Base-by-base conservation (phyloP, 305 asterid species). In the Salvia sclarea region DNA sequence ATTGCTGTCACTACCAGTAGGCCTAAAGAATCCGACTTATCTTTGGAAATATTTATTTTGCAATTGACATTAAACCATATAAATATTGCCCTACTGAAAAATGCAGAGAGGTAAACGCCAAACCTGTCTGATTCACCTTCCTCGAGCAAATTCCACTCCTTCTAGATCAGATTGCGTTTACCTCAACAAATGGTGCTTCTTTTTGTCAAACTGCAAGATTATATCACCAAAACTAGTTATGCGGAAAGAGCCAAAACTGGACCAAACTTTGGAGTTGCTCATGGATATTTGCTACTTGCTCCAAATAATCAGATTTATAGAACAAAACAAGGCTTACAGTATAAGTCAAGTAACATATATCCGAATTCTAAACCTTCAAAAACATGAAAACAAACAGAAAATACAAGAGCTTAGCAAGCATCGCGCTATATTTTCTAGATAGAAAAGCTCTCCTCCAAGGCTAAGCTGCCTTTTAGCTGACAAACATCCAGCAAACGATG, bases 201-300 rank as follows among this genome's bases (percentile, higher is more conserved):
- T 21, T 76, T 70, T 33, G 70, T 70, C 81, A 72, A 78, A 64
- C 75, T 69, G 68, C 68, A 65, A 47, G 13, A 69, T 53, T 48
- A 18, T 62, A 37, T 62, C 65, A 62, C 45, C 52, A 70, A 66
- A 33, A 60, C 17, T 14, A 53, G 13, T 5, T 48, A 24, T 1
- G 48, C 66, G 25, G 25, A 50, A 54, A 38, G 68, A 6, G 57
- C 52, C 66, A 37, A 65, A 55, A 45, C 24, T 61, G 33, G 62
- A 54, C 61, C 8, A 50, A 64, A 47, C 65, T 48, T 11, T 9
- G 60, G 47, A 68, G 64, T 45, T 33, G 40, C 37, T 56, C 45
- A 55, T 22, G 24, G 10, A 55, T 24, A 70, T n/a, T 11, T 5
- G 49, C 57, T 57, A 31, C 45, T 67, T 57, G 70, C 45, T 41